phyloP scores from a whole-genome alignment of 148 eudicot species.

The Persicaria tinctoria region DNA sequence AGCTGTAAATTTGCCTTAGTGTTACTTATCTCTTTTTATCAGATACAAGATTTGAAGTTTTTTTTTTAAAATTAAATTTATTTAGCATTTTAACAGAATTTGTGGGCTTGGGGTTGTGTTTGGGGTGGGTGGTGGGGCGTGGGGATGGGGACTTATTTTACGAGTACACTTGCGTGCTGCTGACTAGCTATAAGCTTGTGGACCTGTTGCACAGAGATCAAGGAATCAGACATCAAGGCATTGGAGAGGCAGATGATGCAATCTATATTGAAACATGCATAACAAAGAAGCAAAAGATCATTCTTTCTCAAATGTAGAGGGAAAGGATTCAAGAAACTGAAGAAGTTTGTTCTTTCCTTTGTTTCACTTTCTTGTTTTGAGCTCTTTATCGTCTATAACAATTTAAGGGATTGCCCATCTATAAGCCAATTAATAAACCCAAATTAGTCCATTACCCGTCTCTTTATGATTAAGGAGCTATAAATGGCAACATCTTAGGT shows the following conservation, averaged over 20 bases:
- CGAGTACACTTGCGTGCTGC: too few relatives aligned
- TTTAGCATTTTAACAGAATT: too few relatives aligned
- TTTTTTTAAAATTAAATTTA: too few relatives aligned
- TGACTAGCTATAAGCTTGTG: background rate
- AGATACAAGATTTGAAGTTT: constrained; percentile 34
- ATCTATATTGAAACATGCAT: constrained; percentile 87
- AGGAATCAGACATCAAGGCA: constrained; percentile 83
- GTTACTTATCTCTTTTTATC: constrained; percentile 90
- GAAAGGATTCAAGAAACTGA: constrained; percentile 87
- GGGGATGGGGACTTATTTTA: too few relatives aligned
- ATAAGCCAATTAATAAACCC: too few relatives aligned
- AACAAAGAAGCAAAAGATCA: constrained; percentile 80
- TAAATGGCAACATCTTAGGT: too few relatives aligned
- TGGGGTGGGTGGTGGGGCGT: background rate
- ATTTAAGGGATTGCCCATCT: too few relatives aligned
- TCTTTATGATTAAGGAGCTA: too few relatives aligned
- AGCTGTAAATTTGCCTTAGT: constrained; percentile 95
- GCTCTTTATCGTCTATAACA: too few relatives aligned
- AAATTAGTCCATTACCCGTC: too few relatives aligned
- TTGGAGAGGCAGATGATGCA: constrained; percentile 96
- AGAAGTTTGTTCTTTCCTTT: constrained; percentile 43
- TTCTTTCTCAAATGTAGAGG: constrained; percentile 80
- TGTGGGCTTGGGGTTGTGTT: background rate
- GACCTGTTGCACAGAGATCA: constrained; percentile 58
- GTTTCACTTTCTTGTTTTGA: background rate